These are phyloP conservation scores for Fusarium longipes DNA, from an alignment of 2,329 filamentous ascomycete genomes.

Conservation along the genomic window DNA sequence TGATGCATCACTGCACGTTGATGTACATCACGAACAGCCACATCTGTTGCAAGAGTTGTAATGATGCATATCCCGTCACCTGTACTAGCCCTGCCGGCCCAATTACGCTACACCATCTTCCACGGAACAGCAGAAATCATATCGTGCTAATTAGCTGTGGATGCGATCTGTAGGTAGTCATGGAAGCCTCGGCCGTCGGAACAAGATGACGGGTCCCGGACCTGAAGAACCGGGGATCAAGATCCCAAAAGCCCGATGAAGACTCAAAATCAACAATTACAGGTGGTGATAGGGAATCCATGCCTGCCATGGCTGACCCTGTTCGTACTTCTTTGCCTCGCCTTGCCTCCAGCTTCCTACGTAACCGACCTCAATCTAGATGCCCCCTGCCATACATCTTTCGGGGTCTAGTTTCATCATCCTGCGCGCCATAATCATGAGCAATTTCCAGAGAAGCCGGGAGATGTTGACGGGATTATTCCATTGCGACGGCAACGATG, in stretches of 20 bases:
- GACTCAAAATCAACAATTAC: neutral
- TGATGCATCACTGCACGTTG: neutral
- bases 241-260: constrained; percentile 1
- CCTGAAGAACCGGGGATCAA: constrained; percentile 1
- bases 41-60: constrained; percentile 4
- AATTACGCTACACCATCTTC: constrained; percentile 40
- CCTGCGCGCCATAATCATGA: constrained; percentile 37
- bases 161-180: constrained; percentile 15
- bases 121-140: constrained; percentile 37
- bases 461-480: constrained; percentile 30
- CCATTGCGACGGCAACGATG: constrained; percentile 41
- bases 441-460: constrained; percentile 43
- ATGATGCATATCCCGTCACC: constrained; percentile 35
- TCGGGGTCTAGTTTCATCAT: constrained; percentile 41
- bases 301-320: neutral
- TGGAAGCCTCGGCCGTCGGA: constrained; percentile 25
- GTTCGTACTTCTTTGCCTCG: constrained; percentile 7
- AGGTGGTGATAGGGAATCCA: neutral
- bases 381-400: constrained; percentile 30
- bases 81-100: constrained; percentile 36
- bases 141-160: constrained; percentile 20
- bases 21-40: neutral
- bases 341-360: constrained; percentile 28
- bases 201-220: constrained; percentile 24
- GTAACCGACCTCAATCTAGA: constrained; percentile 29